A percentile compares a stretch with the other conserved stretches of the same genome.
Evolutionary conservation across 805 yeast species (phyloP).

Genomic region (Starmerella gropengiesseri): DNA sequence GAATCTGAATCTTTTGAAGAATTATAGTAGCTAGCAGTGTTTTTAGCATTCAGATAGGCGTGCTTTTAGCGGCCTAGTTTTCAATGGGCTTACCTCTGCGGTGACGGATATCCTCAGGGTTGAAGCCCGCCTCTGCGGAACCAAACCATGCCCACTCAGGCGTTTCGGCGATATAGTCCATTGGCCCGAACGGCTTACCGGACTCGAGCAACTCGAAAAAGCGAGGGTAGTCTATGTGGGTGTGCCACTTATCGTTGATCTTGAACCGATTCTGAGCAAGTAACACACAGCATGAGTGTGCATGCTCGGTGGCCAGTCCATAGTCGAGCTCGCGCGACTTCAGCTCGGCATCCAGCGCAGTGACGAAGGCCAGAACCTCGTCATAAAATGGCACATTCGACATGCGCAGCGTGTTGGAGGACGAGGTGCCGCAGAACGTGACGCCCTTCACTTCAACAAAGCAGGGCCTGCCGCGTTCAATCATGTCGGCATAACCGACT

Average conservation of each 20-base stretch:
- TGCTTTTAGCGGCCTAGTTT: background rate
- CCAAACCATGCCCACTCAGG: constrained; percentile 92
- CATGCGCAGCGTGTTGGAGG: constrained; percentile 86
- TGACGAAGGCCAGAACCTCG: constrained; percentile 72
- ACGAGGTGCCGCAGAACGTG: constrained; percentile 86
- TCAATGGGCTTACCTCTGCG: constrained; percentile 33
- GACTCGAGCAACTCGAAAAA: constrained; percentile 59
- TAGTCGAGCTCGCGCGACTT: constrained; percentile 57
- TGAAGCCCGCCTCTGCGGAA: constrained; percentile 73
- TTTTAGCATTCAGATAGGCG: background rate
- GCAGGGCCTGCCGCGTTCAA: constrained; percentile 69
- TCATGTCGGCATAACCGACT: constrained; percentile 76
- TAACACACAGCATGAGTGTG: constrained; percentile 85
- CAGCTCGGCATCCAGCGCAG: constrained; percentile 49
- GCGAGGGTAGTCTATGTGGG: constrained; percentile 73
- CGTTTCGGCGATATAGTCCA: constrained; percentile 72
- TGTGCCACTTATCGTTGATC: constrained; percentile 66
- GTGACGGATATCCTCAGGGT: constrained; percentile 61
- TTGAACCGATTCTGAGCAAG: constrained; percentile 67
- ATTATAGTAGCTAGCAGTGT: too few species aligned
- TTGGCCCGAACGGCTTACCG: constrained; percentile 58
- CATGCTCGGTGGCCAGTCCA: constrained; percentile 88
- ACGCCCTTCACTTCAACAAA: constrained; percentile 91
- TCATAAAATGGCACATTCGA: constrained; percentile 91
- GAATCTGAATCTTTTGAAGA: too few species aligned